phyloP scores from a whole-genome alignment of 495 filamentous ascomycete species.

The Astrothelium macrocarpum region DNA sequence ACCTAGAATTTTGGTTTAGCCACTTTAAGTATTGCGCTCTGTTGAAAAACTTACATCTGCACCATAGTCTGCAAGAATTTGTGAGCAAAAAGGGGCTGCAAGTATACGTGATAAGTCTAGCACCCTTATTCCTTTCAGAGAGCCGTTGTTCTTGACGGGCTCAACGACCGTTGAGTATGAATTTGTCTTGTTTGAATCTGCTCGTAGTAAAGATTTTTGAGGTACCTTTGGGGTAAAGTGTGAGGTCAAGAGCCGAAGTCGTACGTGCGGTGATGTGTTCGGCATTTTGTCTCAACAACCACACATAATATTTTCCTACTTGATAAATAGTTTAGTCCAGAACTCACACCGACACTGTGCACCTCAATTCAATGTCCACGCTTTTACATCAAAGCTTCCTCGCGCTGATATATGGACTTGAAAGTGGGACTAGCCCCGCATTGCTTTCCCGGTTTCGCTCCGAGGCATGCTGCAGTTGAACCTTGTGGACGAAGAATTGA shows the following conservation, averaged over 20 bases:
- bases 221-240: background rate
- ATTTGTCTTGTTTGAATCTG: background rate
- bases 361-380: too few species aligned
- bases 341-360: too few species aligned
- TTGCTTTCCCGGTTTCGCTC: background rate
- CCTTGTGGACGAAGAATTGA: background rate
- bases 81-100: slow-evolving; percentile 22
- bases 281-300: background rate
- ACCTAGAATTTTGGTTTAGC: slow-evolving; percentile 4
- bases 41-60: slow-evolving; percentile 10
- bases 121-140: slow-evolving; percentile 17
- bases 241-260: background rate
- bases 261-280: background rate
- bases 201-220: background rate
- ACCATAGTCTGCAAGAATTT: slow-evolving; percentile 25
- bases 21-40: background rate
- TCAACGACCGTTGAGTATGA: background rate
- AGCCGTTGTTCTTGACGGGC: slow-evolving; percentile 7
- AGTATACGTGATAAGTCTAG: slow-evolving; percentile 23
- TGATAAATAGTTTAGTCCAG: background rate
- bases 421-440: background rate
- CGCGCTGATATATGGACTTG: background rate
- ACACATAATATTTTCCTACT: background rate
- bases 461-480: background rate
- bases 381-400: background rate